Base-by-base conservation (phyloP, 495 filamentous ascomycete genomes). In the Xylaria cubensis region DNA sequence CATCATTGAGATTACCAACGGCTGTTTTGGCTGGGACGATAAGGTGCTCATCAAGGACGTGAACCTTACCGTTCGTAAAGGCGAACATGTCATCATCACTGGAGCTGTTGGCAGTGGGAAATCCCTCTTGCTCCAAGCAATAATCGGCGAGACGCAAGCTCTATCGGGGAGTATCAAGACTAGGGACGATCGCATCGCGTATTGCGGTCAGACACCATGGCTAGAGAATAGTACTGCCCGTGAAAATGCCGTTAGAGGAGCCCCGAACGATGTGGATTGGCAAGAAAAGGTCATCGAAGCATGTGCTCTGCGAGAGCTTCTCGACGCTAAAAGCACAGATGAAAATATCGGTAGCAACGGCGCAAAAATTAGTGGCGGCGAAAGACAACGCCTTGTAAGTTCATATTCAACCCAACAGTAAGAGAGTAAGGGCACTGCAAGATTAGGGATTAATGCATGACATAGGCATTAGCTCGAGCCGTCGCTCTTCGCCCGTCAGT, bases 261-360 rank as follows among this genome's bases (percentile, higher is more conserved):
- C 71, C 1, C 24, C 50, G 0, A 78, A 78, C 46, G 76, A 83
- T 13, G 41, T 67, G 9, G 65, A 61, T 13, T 85, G 81, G 81
- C 84, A 83, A 67, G 64, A 72, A 24, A 78, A 41, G 4, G 78
- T 81, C 3, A 36, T 83, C 4, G 44, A 74, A 19, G 67, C 78
- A 8, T 83, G 81, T 44, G 81, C 75, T 1, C 63, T 85, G 2
- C 72, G 76, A 32, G 17, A 73, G 0, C 81, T 83, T 71, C 62
- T 85, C 19, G 61, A 53, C 7, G 7, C 87, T 9, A 77, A 82
- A n/a, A 84, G 84, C 0, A 88, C 90, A 72, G 72, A 82, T 32
- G 89, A 87, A 15, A 69, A 73, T 7, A 84, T 89, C 72, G 89
- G 88, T 39, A 88, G 84, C 76, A 86, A 86, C 69, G 89, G 88